A percentile compares a stretch with the other conserved stretches of the same genome.
These are phyloP conservation scores for Phyllosticta citrichinensis DNA, from an alignment of 2,329 filamentous ascomycete species.

Conservation along the genomic window DNA sequence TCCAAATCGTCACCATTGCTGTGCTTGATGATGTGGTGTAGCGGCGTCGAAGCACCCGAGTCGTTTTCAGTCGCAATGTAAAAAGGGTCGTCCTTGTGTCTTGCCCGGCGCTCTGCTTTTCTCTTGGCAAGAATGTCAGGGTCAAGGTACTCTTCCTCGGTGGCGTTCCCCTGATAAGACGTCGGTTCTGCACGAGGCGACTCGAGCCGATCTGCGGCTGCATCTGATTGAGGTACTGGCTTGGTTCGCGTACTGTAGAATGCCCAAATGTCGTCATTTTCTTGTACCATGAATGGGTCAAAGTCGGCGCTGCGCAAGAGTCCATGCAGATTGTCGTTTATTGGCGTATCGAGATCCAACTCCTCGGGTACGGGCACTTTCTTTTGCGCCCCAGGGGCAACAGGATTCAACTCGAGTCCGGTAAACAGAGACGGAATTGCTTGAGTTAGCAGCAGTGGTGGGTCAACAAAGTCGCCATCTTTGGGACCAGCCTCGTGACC, in stretches of 20 bases:
- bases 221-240: slow-evolving; percentile 15
- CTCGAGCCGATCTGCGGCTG: slow-evolving; percentile 37
- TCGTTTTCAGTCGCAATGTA: slow-evolving; percentile 58
- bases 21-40: slow-evolving; percentile 59
- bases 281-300: slow-evolving; percentile 30
- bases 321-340: slow-evolving; percentile 62
- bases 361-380: slow-evolving; percentile 73
- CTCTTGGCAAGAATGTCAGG: slow-evolving; percentile 63
- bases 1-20: slow-evolving; percentile 71
- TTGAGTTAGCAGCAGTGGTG: slow-evolving; percentile 77
- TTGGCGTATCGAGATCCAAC: slow-evolving; percentile 70
- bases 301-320: slow-evolving; percentile 49
- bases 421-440: slow-evolving; percentile 81
- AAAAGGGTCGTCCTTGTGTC: slow-evolving; percentile 88
- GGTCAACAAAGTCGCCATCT: slow-evolving; percentile 59
- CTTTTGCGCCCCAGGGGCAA: slow-evolving; percentile 68
- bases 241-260: slow-evolving; percentile 36
- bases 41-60: slow-evolving; percentile 60
- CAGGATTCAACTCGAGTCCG: slow-evolving; percentile 84
- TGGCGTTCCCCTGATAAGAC: slow-evolving; percentile 35
- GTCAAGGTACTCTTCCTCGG: slow-evolving; percentile 50
- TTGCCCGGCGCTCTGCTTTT: slow-evolving; percentile 66
- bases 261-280: slow-evolving; percentile 34
- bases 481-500: slow-evolving; percentile 49
- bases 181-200: slow-evolving; percentile 24